These are phyloP conservation scores for Alisma plantagoaquatica DNA, from an alignment of 106 monocot species.

Conservation along the genomic window DNA sequence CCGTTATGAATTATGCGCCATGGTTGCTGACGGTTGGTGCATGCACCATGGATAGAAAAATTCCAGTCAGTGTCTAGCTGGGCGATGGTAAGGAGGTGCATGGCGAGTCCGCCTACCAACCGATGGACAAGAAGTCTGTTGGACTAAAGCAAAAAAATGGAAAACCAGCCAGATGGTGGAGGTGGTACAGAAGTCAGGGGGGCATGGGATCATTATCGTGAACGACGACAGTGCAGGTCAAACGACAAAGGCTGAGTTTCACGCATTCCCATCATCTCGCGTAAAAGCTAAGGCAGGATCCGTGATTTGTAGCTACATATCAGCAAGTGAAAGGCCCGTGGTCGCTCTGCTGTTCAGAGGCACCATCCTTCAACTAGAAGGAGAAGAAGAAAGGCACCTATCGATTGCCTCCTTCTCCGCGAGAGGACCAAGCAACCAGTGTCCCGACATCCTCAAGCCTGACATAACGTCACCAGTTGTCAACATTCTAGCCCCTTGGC, in stretches of 20 bases:
- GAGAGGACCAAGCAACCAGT: conserved; percentile 65
- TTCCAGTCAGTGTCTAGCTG: conserved; percentile 65
- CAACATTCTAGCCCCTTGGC: conserved; percentile 84
- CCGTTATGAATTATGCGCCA: conserved; percentile 70
- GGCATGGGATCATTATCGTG: conserved; percentile 75
- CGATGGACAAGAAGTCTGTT: conserved; percentile 70
- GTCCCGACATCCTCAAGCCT: conserved; percentile 74
- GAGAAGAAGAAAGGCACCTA: conserved; percentile 38
- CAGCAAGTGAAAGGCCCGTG: conserved; percentile 21
- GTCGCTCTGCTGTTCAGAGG: conserved; percentile 53
- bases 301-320: conserved; percentile 45
- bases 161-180: conserved; percentile 70
- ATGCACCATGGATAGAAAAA: conserved; percentile 71
- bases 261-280: conserved; percentile 68
- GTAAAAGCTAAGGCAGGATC: conserved; percentile 44
- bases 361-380: conserved; percentile 36
- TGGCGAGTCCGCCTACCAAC: conserved; percentile 77
- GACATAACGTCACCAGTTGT: conserved; percentile 88
- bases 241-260: conserved; percentile 70
- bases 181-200: conserved; percentile 69
- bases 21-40: conserved; percentile 96
- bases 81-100: conserved; percentile 35
- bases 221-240: conserved; percentile 70
- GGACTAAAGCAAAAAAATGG: conserved; percentile 62
- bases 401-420: conserved; percentile 78